Evolutionary conservation across 371 early-diverging fungal genomes (phyloP).

Genomic region (Apophysomyces variabilis): DNA sequence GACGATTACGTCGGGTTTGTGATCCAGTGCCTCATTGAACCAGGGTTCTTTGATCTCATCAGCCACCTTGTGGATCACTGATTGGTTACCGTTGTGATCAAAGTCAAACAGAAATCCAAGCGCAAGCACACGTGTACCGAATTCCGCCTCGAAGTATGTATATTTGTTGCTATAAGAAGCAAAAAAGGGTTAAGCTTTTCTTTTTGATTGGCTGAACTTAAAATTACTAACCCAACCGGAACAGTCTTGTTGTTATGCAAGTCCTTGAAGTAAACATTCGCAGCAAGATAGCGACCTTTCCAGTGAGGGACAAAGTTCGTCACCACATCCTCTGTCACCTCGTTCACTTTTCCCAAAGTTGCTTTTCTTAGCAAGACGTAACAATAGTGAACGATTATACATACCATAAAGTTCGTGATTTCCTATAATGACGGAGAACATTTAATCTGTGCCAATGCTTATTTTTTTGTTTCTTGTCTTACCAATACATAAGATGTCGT

Average conservation of each 20-base stretch:
- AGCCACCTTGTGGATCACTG: slow-evolving; percentile 46
- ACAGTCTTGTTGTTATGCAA: slow-evolving; percentile 47
- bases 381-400: neutral
- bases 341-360: slow-evolving; percentile 27
- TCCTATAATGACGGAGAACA: slow-evolving; percentile 29
- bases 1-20: slow-evolving; percentile 57
- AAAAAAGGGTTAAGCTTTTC: neutral
- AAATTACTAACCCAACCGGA: slow-evolving; percentile 51
- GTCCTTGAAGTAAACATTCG: slow-evolving; percentile 57
- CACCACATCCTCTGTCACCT: slow-evolving; percentile 35
- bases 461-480: neutral
- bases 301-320: slow-evolving; percentile 55
- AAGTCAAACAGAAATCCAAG: slow-evolving; percentile 66
- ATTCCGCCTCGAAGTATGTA: slow-evolving; percentile 58
- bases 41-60: slow-evolving; percentile 57
- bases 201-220: neutral
- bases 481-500: slow-evolving; percentile 54
- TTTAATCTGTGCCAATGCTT: neutral
- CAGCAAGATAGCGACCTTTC: slow-evolving; percentile 58
- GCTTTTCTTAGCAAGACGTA: neutral
- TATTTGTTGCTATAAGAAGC: slow-evolving; percentile 32
- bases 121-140: slow-evolving; percentile 60
- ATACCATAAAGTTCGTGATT: slow-evolving; percentile 66
- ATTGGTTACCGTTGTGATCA: slow-evolving; percentile 40
- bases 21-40: slow-evolving; percentile 59